Percentiles rank a stretch among this genome's conserved stretches.
Conservation (phyloP, 345 rosid species). For the Heritiera littoralis region DNA sequence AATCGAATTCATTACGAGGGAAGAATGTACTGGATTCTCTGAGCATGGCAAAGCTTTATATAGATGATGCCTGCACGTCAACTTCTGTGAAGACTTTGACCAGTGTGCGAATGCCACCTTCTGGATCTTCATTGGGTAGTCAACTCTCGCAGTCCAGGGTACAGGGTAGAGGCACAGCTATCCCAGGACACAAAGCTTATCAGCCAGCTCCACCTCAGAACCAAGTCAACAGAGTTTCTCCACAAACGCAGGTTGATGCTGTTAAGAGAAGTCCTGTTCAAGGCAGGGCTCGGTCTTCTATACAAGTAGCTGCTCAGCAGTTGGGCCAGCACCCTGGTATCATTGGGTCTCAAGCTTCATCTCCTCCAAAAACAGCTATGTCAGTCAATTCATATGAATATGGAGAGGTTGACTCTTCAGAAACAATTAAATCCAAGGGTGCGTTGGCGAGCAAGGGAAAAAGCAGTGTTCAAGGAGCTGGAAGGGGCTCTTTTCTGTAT, state of each 20-base stretch:
- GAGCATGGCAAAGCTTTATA: conserved; percentile 56
- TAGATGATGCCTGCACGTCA: conserved; percentile 45
- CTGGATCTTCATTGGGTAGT: conserved; percentile 45
- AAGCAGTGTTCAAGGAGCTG: conserved; percentile 59
- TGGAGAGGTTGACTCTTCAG: conserved; percentile 61
- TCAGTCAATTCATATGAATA: conserved; percentile 49
- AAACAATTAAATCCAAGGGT: conserved; percentile 53
- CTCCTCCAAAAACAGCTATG: conserved; percentile 57
- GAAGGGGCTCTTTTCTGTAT: conserved; percentile 66
- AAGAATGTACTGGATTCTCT: conserved; percentile 48
- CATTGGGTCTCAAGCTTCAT: conserved; percentile 57
- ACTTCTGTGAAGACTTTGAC: conserved; percentile 51
- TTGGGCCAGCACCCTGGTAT: conserved; percentile 50
- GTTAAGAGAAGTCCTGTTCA: conserved; percentile 46
- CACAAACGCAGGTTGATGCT: conserved; percentile 39
- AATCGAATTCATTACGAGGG: conserved; percentile 40
- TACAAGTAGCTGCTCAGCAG: conserved; percentile 50
- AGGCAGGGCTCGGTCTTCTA: conserved; percentile 46
- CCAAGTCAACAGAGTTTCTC: conserved; percentile 51
- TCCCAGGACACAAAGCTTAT: conserved; percentile 51
- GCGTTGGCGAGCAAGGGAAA: conserved; percentile 70
- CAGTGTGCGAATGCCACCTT: conserved; percentile 36
- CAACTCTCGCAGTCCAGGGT: conserved; percentile 49
- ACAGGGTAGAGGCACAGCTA: conserved; percentile 58
- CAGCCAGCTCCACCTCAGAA: conserved; percentile 43